Evolutionary conservation across 345 rosid genomes (phyloP).

Genomic region (Pistacia atlantica): DNA sequence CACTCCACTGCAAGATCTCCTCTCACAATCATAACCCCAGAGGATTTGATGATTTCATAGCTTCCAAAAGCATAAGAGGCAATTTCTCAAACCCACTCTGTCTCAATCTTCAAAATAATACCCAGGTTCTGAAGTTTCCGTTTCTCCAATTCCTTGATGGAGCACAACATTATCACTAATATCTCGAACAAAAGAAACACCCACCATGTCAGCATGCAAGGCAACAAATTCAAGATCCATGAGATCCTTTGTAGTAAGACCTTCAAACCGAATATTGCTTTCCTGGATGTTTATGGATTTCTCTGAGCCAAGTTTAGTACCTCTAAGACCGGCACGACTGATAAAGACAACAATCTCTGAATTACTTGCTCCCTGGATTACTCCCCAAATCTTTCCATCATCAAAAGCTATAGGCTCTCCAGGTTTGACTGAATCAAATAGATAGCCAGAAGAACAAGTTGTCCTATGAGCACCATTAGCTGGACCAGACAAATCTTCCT

Average conservation of each 20-base stretch:
- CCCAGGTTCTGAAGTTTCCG: constrained; percentile 53
- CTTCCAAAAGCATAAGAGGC: constrained; percentile 56
- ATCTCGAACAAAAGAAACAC: constrained; percentile 62
- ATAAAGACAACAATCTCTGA: constrained; percentile 65
- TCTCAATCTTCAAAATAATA: constrained; percentile 65
- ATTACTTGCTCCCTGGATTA: constrained; percentile 52
- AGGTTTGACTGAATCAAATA: constrained; percentile 62
- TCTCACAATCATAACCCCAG: constrained; percentile 73
- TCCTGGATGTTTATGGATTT: constrained; percentile 71
- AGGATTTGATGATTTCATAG: constrained; percentile 66
- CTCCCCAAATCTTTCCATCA: constrained; percentile 73
- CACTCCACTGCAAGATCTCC: constrained; percentile 87
- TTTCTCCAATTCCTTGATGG: constrained; percentile 58
- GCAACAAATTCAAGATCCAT: constrained; percentile 65
- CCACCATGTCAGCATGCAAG: constrained; percentile 72
- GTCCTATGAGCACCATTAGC: constrained; percentile 44
- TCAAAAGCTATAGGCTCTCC: constrained; percentile 70
- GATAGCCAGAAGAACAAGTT: constrained; percentile 59
- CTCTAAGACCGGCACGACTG: constrained; percentile 57
- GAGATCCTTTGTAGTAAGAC: constrained; percentile 70
- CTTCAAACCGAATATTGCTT: constrained; percentile 58
- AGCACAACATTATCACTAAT: constrained; percentile 54
- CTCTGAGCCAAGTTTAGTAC: constrained; percentile 69
- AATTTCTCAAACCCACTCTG: constrained; percentile 57
- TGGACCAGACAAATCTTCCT: constrained; percentile 28